Percentiles rank a stretch among this genome's conserved stretches.
Evolutionary conservation across 257 asterid species (phyloP).

Genomic region (Capsicum chinense): DNA sequence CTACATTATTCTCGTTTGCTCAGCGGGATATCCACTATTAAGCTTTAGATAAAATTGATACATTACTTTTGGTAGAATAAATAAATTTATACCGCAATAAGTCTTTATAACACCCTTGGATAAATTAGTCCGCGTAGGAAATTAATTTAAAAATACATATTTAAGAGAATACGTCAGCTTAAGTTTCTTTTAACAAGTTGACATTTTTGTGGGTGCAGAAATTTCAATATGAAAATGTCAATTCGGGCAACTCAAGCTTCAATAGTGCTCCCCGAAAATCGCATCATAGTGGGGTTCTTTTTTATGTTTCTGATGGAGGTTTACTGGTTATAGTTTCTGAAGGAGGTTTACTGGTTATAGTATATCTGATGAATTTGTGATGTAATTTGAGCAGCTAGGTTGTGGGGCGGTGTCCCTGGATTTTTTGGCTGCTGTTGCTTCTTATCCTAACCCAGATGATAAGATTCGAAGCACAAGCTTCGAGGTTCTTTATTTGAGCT

Average conservation of each 20-base stretch:
- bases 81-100: no score
- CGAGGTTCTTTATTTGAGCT: conserved; percentile 48
- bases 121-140: no score
- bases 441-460: conserved; percentile 94
- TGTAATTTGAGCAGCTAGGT: conserved; percentile 63
- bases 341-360: background rate
- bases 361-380: conserved; percentile 25
- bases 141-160: no score
- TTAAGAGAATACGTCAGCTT: background rate
- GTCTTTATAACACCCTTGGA: no score
- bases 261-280: conserved; percentile 50
- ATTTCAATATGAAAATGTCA: conserved; percentile 56
- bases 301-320: background rate
- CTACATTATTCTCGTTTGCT: background rate
- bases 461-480: conserved; percentile 82
- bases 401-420: conserved; percentile 69
- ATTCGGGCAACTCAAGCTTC: conserved; percentile 41
- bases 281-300: conserved; percentile 54
- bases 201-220: conserved; percentile 33
- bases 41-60: no score
- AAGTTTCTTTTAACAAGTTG: background rate
- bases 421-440: conserved; percentile 80
- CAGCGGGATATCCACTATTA: no score
- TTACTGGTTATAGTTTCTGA: background rate
- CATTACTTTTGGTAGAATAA: no score